phyloP scores from a whole-genome alignment of 192 early-diverging fungal genomes.

The Coemansia sp. region DNA sequence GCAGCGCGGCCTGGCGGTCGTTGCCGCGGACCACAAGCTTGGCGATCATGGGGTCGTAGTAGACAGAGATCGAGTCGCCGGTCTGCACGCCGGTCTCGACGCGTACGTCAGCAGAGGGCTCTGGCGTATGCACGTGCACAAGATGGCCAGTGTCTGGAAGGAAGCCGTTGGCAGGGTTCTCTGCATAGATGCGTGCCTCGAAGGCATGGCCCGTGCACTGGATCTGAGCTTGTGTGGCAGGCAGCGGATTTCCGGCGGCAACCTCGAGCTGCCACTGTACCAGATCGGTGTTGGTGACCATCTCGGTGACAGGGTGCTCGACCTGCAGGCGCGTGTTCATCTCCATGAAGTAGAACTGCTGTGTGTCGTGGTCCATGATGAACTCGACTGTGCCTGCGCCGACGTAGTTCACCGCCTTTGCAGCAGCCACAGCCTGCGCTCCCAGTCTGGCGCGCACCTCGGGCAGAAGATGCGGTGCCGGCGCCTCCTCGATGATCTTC shows the following conservation, averaged over 20 bases:
- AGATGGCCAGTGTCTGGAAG: conserved; percentile 92
- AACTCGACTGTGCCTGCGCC: conserved; percentile 98
- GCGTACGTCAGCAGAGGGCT: conserved; percentile 62
- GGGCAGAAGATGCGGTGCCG: conserved; percentile 76
- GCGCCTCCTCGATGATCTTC: conserved; percentile 96
- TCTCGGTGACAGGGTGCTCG: conserved; percentile 97
- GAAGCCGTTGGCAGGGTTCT: conserved; percentile 88
- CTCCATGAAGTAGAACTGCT: conserved; percentile 97
- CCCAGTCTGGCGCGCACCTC: conserved; percentile 75
- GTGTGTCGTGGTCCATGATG: conserved; percentile 84
- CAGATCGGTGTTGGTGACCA: conserved; percentile 91
- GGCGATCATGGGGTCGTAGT: conserved; percentile 96
- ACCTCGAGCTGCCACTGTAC: conserved; percentile 96
- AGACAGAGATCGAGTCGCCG: conserved; percentile 88
- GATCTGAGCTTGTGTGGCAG: conserved; percentile 62
- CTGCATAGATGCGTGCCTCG: conserved; percentile 96
- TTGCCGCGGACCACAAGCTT: conserved; percentile 87
- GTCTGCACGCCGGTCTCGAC: conserved; percentile 91
- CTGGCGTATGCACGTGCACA: conserved; percentile 72
- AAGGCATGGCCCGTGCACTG: conserved; percentile 85
- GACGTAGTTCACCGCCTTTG: conserved; percentile 90
- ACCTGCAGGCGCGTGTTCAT: conserved; percentile 95
- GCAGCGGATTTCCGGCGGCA: conserved; percentile 86
- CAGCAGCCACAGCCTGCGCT: conserved; percentile 88
- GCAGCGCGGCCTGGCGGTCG: conserved; percentile 80